Percentiles rank a stretch among this genome's conserved stretches.
These are phyloP conservation scores for Schizochytrium sp. DNA, from an alignment of 108 stramenopile species.

Conservation along the genomic window DNA sequence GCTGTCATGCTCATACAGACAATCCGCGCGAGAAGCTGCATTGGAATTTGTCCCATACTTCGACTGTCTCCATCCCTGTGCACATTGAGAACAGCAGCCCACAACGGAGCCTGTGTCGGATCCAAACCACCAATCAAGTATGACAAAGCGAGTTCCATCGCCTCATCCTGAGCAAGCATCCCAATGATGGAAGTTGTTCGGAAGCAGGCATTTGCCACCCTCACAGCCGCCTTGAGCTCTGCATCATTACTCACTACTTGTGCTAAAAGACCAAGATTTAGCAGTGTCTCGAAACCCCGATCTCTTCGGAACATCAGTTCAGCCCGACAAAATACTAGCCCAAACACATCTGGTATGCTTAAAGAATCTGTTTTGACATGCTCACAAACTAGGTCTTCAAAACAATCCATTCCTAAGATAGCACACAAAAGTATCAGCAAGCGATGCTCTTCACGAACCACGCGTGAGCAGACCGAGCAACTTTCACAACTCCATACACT, in stretches of 20 bases:
- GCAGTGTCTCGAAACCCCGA: not conserved
- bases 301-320: not conserved
- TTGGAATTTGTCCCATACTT: too few species aligned
- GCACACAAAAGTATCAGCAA: not conserved
- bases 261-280: not conserved
- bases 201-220: not conserved
- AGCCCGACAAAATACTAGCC: not conserved
- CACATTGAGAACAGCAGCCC: not conserved
- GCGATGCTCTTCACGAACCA: not conserved
- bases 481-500: too few species aligned
- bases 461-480: not conserved
- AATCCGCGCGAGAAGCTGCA: not conserved
- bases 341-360: constrained; percentile 9
- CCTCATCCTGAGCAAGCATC: not conserved
- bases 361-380: not conserved
- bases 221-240: not conserved
- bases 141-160: not conserved
- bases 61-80: too few species aligned
- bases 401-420: not conserved
- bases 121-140: not conserved
- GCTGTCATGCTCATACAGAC: not conserved
- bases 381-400: not conserved
- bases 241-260: not conserved
- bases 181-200: not conserved
- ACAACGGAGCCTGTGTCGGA: not conserved